Base-by-base conservation (phyloP, 2,329 filamentous ascomycete species). In the Aspergillus sp. region DNA sequence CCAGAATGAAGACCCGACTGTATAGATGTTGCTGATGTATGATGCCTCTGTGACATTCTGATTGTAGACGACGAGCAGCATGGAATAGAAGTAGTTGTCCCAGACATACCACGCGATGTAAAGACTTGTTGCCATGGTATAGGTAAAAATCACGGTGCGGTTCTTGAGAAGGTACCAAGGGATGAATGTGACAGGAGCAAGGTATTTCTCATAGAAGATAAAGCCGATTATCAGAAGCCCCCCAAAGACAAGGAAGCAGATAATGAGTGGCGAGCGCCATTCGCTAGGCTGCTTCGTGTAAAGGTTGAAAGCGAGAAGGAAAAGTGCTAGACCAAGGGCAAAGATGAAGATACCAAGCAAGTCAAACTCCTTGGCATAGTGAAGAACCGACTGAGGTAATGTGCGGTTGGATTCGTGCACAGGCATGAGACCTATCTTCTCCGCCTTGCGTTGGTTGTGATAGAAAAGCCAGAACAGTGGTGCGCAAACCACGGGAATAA, bases 251-350 rank as follows among this genome's bases (percentile, higher is more conserved):
- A 79, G 77, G 41, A 83, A 72, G 0, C 88, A 88, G 31, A 89
- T 67, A 1, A 88, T 78, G 7, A 81, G 86, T 80, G 31, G 72
- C 76, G 61, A 86, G 6, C 76, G 67, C 8, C 72, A 69, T 22
- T 79, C 74, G 31, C 72, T 71, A 11, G 70, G 65, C 54, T 78
- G 74, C n/a, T 46, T 46, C 11, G 47, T 52, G 48, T 51, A 51
- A 6, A 91, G 79, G 53, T 80, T 86, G 76, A 92, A 89, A 0
- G 89, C 86, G 15, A 92, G 80, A 2, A 91, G 81, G 72, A 91
- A 85, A 3, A 91, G 76, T 2, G 86, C 80, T 69, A 89, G 85
- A 0, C 87, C 89, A 1, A 78, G 80, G 53, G 84, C 83, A 46
- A 91, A 78, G 1, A 91, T 76, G 22, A 89, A 64, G 23, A 88